Evolutionary conservation across 495 filamentous ascomycete genomes (phyloP), one percentile per base, ranked within the genome.

Genomic region (Friedmanniomyces endolithicus): DNA sequence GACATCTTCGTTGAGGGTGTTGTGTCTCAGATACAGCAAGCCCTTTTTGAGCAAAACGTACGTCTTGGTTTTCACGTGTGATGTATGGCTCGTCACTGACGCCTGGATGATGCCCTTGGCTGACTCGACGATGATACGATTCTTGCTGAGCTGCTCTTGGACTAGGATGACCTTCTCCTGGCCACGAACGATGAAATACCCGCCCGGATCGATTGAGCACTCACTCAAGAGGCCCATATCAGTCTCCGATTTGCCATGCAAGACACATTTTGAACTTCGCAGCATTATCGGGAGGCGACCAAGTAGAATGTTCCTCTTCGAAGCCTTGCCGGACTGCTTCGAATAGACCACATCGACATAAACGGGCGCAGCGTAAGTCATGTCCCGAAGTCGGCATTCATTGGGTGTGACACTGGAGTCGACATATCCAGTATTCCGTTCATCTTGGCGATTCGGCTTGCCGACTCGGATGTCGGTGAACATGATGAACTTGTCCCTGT

Each of bases 91-190:
- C 37, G 67, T 98, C n/a, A 97, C 94, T 7, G 89, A 95, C 19
- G 94, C 94, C 60, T 88, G 85, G n/a, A 95, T 86, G 54, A 94
- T 84, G 24, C 83, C 85, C 58, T 94, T 95, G 66, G 90, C 90
- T 39, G 84, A 80, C 68, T 99, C 94, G 9, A 99, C 89, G 64
- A 99, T 95, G 55, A 97, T 87, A 72, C 92, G 78, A 70, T 99
- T 99, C 74, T 97, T 97, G 75, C 90, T 97, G 65, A 97, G 72
- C 68, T 97, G 92, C 62, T 99, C 92, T 67, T 97, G 92, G 33
- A 97, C 90, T 14, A 99, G 77, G 64, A 99, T 97, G 48, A 97
- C 92, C 73, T 97, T 97, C 63, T 99, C 92, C 47, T 84, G 86
- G 9, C 85, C 85, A 59, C 81, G 79, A 45, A 87, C 79, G 55